Evolutionary conservation across 192 early-diverging fungal genomes (phyloP), one percentile per base, ranked within the genome.

Genomic region (Gorgonomyces haynaldii): DNA sequence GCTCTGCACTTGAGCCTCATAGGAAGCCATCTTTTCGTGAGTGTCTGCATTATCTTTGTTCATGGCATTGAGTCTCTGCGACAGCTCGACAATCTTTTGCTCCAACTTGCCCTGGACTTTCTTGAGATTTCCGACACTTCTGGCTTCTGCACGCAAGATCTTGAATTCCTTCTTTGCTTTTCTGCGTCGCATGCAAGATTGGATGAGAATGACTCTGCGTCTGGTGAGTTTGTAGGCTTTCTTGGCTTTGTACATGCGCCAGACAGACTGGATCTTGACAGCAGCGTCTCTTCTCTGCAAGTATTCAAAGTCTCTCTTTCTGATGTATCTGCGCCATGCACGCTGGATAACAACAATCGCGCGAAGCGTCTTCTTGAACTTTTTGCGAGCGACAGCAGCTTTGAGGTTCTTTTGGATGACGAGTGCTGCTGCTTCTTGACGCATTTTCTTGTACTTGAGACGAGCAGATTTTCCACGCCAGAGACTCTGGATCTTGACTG

Each of bases 1-100:
- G 35, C 24, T 53, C 29, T 63, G 56, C 37, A 81, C 58, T 46
- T 83, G 83, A 25, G 52, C 58, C 55, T 88, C 87, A 42, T 85
- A 61, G 20, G 69, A 54, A 17, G 64, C 49, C 42, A 81, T 58
- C 42, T 75, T 73, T 44, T 76, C 74, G 31, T 63, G 56, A 42
- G 81, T 61, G 10, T 45, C 37, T 21, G 74, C 74, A 60, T 82
- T 80, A 57, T 89, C 86, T 50, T 86, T 70, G 49, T 76, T 74
- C 52, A 73, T 66, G 41, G 62, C 58, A 23, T 74, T 74, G 40
- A 92, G 60, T 25, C 65, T 64, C 53, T 86, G 87, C 25, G 91
- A 94, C 46, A 99, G 70, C 61, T 89, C 88, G 57, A 97, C 81
- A 45, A 99, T 87, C 74, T 94, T 97, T 70, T 77, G 82, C 65